Evolutionary conservation across 352 stramenopile genomes (phyloP), one percentile per base, ranked within the genome.

Genomic region (Phytophthora pseudosyringae): DNA sequence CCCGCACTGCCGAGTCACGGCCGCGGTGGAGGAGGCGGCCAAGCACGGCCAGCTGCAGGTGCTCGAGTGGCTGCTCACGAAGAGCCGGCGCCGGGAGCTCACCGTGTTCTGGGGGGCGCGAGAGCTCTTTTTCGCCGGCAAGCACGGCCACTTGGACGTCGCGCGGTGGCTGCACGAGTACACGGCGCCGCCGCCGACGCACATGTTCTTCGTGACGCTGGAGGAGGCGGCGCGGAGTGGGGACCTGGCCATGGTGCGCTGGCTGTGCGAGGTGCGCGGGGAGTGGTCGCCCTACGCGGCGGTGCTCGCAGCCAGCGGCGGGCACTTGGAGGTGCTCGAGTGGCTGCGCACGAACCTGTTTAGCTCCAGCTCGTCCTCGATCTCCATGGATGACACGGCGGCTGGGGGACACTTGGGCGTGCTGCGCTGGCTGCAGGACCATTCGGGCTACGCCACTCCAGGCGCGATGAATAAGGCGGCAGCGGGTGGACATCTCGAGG

Each of bases 381-480:
- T 77, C 33, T 69, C 64, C 4, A 77, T 77, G 59, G 64, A 71
- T 38, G 55, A 73, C 55, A 48, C 69, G 4, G 69, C 64, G 7
- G 54, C 69, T 16, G 64, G 64, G 33, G 64, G 64, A 21, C 61
- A 69, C 38, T 43, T 77, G 11, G 41, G 68, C 21, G 59, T 74
- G 6, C 35, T 77, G 11, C 31, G 40, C 3, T 77, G 69, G 69
- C 40, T 78, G 41, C 69, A 75, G 28, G 53, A 69, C 11, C 64
- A 78, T 51, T 72, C 69, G 28, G 69, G 61, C 4, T 71, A 74
- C 47, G 69, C 65, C 3, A 72, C 64, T 9, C 32, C 53, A 4
- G 57, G 64, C 1, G 81, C 77, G 11, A 90, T 90, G 81, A 81
- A 89, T 46, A 83, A 75, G 28, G 81, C 81, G 1, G 79, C 80